Evolutionary conservation across 306 rosid genomes (phyloP).

Genomic region (Lathyrus oleraceus): DNA sequence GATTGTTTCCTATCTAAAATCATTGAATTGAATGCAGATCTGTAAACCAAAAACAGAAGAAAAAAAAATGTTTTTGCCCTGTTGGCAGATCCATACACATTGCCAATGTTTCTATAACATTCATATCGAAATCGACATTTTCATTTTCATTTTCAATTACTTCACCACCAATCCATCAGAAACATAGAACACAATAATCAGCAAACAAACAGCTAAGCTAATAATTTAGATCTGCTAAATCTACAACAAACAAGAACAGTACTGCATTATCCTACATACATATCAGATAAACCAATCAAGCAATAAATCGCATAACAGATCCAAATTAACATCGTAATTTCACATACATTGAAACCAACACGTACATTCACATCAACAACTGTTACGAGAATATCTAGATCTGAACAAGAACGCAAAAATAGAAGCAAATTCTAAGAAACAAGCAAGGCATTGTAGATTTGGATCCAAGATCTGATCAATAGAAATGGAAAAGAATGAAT

Average conservation of each 20-base stretch:
- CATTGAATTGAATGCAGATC: conserved; percentile 32
- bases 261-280: not conserved
- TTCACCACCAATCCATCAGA: not conserved
- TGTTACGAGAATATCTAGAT: conserved; percentile 3
- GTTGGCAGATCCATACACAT: not conserved
- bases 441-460: conserved; percentile 12
- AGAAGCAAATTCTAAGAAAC: no score
- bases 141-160: not conserved
- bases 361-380: not conserved
- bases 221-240: conserved; percentile 16
- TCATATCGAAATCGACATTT: conserved; percentile 1
- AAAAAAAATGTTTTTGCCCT: not conserved
- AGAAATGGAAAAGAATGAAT: not conserved
- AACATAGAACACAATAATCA: not conserved
- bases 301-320: conserved; percentile 6
- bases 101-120: not conserved
- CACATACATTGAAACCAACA: not conserved
- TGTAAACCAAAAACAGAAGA: not conserved
- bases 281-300: not conserved
- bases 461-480: conserved; percentile 34
- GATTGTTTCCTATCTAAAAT: not conserved
- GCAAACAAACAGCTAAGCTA: not conserved
- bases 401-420: not conserved
- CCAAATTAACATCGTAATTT: not conserved
- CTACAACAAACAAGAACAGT: conserved; percentile 1